Evolutionary conservation across 306 rosid genomes (phyloP).

Genomic region (Datisca glomerata): DNA sequence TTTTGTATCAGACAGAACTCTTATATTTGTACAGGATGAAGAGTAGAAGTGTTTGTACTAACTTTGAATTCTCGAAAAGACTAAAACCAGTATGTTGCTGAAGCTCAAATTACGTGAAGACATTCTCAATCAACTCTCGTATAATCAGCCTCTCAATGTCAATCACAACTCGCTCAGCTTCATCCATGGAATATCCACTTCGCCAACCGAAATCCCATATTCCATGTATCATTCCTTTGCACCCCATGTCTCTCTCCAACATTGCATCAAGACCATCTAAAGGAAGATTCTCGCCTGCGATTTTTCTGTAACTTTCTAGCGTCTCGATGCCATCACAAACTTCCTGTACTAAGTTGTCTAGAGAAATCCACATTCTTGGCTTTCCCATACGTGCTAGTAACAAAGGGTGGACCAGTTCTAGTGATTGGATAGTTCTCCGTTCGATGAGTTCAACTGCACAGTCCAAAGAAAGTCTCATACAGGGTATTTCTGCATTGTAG

Average conservation of each 20-base stretch:
- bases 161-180: conserved; percentile 54
- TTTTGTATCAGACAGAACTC: too few species aligned
- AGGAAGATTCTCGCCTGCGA: conserved; percentile 16
- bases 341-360: conserved; percentile 50
- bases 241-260: conserved; percentile 52
- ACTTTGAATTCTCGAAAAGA: conserved; percentile 8
- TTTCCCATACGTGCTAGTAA: conserved; percentile 22
- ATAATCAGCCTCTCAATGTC: conserved; percentile 49
- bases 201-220: conserved; percentile 78
- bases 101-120: conserved; percentile 34
- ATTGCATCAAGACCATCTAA: conserved; percentile 38
- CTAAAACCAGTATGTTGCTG: conserved; percentile 5
- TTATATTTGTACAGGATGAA: too few species aligned
- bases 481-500: conserved; percentile 10
- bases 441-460: conserved; percentile 60
- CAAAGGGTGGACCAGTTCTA: conserved; percentile 22
- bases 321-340: conserved; percentile 31
- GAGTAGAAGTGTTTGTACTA: too few species aligned
- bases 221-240: conserved; percentile 47
- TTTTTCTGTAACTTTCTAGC: conserved; percentile 28
- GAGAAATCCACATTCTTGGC: conserved; percentile 24
- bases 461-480: conserved; percentile 32
- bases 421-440: conserved; percentile 34
- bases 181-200: conserved; percentile 48
- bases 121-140: conserved; percentile 58